Evolutionary conservation across 2,329 filamentous ascomycete species (phyloP).

Genomic region (Trichoderma sp.): DNA sequence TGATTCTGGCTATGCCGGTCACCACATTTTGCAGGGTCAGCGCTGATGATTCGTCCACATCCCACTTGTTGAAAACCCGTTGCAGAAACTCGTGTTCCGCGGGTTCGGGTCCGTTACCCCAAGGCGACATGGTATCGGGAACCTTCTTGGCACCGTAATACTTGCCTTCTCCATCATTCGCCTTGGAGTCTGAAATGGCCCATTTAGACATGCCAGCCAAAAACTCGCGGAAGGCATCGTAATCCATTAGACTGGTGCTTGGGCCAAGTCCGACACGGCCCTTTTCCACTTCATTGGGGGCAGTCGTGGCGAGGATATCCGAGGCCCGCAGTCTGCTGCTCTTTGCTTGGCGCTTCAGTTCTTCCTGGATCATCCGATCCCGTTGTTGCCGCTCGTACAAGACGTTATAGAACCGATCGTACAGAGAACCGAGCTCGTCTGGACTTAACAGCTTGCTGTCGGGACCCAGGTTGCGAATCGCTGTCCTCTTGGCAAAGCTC

Average conservation of each 20-base stretch:
- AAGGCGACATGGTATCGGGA: conserved; percentile 52
- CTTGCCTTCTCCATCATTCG: conserved; percentile 63
- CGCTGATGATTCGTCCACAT: conserved; percentile 74
- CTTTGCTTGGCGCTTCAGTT: conserved; percentile 68
- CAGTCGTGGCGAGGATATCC: conserved; percentile 43
- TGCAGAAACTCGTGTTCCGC: conserved; percentile 95
- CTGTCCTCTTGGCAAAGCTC: conserved; percentile 94
- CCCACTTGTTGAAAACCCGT: conserved; percentile 86
- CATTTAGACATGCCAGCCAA: conserved; percentile 87
- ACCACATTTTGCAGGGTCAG: conserved; percentile 91
- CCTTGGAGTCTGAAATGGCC: conserved; percentile 86
- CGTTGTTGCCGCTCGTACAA: conserved; percentile 91
- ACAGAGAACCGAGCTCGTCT: conserved; percentile 86
- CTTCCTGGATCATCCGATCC: conserved; percentile 75
- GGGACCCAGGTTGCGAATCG: conserved; percentile 90
- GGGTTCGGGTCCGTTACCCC: conserved; percentile 65
- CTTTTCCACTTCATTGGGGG: conserved; percentile 67
- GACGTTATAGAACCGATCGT: conserved; percentile 91
- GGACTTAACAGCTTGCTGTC: conserved; percentile 89
- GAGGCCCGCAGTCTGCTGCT: conserved; percentile 53
- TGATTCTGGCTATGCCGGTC: conserved; percentile 85
- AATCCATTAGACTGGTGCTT: conserved; percentile 94
- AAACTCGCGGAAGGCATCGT: conserved; percentile 94
- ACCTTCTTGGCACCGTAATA: conserved; percentile 59
- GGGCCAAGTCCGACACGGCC: conserved; percentile 86